Evolutionary conservation across 2,329 filamentous ascomycete species (phyloP), one percentile per base, ranked within the genome.

Genomic region (Alternaria conjuncta): DNA sequence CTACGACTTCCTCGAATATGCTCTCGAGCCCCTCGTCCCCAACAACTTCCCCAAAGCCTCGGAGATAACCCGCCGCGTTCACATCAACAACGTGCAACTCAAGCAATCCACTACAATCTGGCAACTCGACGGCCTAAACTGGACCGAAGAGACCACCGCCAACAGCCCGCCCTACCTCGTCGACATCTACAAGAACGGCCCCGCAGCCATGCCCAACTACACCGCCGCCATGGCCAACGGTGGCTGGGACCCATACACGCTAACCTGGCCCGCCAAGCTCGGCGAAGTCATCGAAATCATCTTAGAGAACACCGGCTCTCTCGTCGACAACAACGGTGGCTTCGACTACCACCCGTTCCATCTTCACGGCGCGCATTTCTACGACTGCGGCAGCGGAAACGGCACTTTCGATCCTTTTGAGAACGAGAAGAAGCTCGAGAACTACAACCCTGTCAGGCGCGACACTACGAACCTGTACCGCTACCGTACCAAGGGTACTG

Each of bases 221-320:
- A 78, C 82, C 0, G 81, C 79, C 0, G 87, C 87, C 0, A 21
- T 87, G 0, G 71, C 73, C 12, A 85, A 88, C 68, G 65, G 78
- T 15, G 87, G 86, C 15, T 88, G 85, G 80, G 87, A 90, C 63
- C 86, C 86, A 0, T 68, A 62, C 0, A 85, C 82, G 0, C 75
- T 79, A 11, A 81, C 84, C 0, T 89, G 84, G 71, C 85, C 87
- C 0, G 86, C 85, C 1, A 80, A 82, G 46, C 71, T 88, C 2
- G 87, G 87, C 25, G 87, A 90, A 70, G 84, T 87, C 0, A 74
- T 88, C 4, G 85, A 87, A 59, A 84, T 87, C 20, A 82, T 88
- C 6, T 79, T 84, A 68, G 77, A 82, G 46, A 84, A 82, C 68
- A 73, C 67, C 0, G 70, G 69, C 0, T 67, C 63, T 43, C 5